These are phyloP conservation scores for Penicillium manginii DNA, from an alignment of 495 filamentous ascomycete genomes.

Conservation along the genomic window DNA sequence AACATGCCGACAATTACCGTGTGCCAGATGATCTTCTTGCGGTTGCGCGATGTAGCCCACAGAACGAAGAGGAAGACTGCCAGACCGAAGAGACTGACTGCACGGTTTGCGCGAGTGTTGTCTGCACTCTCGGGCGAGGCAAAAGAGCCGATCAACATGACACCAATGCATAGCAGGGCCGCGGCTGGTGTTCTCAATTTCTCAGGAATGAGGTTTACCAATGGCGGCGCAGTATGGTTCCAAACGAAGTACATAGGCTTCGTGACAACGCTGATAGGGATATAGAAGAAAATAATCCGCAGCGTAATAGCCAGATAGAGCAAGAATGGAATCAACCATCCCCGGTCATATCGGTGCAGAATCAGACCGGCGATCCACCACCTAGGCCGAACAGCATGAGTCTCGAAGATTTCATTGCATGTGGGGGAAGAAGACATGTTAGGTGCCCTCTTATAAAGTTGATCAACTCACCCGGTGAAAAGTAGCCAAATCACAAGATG, in stretches of 20 bases:
- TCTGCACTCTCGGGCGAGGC: conserved; percentile 67
- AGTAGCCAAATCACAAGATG: conserved; percentile 57
- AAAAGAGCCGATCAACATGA: conserved; percentile 77
- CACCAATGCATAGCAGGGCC: conserved; percentile 62
- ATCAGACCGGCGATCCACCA: conserved; percentile 90
- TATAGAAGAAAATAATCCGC: conserved; percentile 72
- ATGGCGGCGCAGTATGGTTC: conserved; percentile 59
- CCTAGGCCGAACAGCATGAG: conserved; percentile 42
- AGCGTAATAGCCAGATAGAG: conserved; percentile 76
- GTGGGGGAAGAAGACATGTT: neutral
- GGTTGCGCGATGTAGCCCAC: conserved; percentile 71
- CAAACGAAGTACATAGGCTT: conserved; percentile 68
- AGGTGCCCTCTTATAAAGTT: neutral
- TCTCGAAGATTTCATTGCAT: conserved; percentile 2
- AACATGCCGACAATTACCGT: conserved; percentile 90
- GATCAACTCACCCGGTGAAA: conserved; percentile 61
- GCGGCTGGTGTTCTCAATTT: conserved; percentile 61
- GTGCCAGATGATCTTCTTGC: conserved; percentile 62
- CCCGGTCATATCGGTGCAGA: conserved; percentile 69
- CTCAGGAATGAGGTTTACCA: conserved; percentile 61
- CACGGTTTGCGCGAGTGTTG: conserved; percentile 79
- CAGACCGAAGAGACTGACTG: conserved; percentile 79
- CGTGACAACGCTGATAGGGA: conserved; percentile 68
- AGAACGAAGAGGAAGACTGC: conserved; percentile 69
- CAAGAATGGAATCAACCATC: conserved; percentile 86